Conservation (phyloP, 2,329 filamentous ascomycete species). For the Aspergillus ochraceoroseus region DNA sequence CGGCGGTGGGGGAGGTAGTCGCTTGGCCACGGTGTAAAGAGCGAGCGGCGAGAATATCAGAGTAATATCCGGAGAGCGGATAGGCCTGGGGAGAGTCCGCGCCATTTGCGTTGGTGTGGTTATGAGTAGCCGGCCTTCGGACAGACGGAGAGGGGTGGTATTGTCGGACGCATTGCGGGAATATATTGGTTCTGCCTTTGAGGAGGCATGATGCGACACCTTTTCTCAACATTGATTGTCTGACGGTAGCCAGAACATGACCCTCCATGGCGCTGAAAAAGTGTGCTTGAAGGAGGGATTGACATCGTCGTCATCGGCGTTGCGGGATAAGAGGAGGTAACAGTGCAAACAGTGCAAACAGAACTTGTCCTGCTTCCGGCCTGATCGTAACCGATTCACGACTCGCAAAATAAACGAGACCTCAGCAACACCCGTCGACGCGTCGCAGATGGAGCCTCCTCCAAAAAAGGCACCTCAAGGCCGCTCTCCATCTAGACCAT, state of each 20-base stretch:
- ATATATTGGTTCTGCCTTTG: conserved; percentile 1
- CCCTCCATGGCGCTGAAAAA: conserved; percentile 25
- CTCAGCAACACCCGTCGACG: conserved; percentile 43
- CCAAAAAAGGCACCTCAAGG: conserved; percentile 21
- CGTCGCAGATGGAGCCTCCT: conserved; percentile 37
- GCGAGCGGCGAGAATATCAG: conserved; percentile 37
- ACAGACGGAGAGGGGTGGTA: conserved; percentile 21
- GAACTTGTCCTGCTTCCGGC: not conserved
- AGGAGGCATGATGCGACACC: not conserved
- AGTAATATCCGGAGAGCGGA: conserved; percentile 44
- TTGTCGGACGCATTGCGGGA: conserved; percentile 14
- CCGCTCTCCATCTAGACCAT: conserved; percentile 45
- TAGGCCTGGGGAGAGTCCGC: conserved; percentile 32
- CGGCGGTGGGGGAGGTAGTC: conserved; percentile 17
- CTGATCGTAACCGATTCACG: not conserved
- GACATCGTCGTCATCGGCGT: conserved; percentile 8
- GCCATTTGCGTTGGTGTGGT: conserved; percentile 14
- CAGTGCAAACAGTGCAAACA: conserved; percentile 39
- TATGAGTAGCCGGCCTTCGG: conserved; percentile 22
- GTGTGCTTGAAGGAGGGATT: conserved; percentile 7
- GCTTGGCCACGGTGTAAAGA: conserved; percentile 24
- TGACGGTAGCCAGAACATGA: conserved; percentile 19
- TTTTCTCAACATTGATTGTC: conserved; percentile 19
- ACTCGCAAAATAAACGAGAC: conserved; percentile 56
- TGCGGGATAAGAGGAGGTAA: too few species aligned